Base-by-base conservation (phyloP, 2,329 filamentous ascomycete genomes). In the Aspergillus cejpii region DNA sequence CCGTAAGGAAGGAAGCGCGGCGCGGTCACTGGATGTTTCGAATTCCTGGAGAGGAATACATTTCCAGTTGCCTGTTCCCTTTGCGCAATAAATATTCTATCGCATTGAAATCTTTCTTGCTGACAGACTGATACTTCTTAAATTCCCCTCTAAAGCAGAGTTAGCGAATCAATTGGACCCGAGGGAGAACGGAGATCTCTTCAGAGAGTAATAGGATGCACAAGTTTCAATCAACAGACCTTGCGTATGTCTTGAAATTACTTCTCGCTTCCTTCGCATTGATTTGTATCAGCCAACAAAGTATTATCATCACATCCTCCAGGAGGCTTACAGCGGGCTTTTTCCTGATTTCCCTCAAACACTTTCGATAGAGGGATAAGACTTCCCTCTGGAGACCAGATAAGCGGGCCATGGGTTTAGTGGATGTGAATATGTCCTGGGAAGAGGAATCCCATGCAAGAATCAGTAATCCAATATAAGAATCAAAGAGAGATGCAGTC, bases 301-400 rank as follows among this genome's bases (percentile, higher is more conserved):
- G n/a, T n/a, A 37, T 11, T 34, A 12, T 20, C n/a, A 28, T 27
- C 26, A 20, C 31, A 3, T 10, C 4, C 17, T 34, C 15, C 17
- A 15, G 26, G n/a, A 27, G 21, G 40, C 75, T 58, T 65, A 91
- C 87, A 57, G 70, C 63, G 39, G 90, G 88, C 66, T 98, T 97
- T 60, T 82, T 83, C 48, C 84, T 80, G 47, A 84, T 82, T 60
- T 86, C 87, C 48, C 90, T 80, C 20, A 98, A 73, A 59, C 91
- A 97, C 62, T 81, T 79, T 47, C 91, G 82, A 65, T 97, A 98
- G 11, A 98, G 78, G 26, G 81, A 76, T 41, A 97, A 68, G 3
- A 96, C 91, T 60, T 95, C 88, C 58, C 80, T 84, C 64, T 97
- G 91, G n/a, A 97, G 74, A 27, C 92, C 92, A 6, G 90, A 94